phyloP scores from a whole-genome alignment of 2,329 filamentous ascomycete genomes.

The Sphaceloma murrayae region DNA sequence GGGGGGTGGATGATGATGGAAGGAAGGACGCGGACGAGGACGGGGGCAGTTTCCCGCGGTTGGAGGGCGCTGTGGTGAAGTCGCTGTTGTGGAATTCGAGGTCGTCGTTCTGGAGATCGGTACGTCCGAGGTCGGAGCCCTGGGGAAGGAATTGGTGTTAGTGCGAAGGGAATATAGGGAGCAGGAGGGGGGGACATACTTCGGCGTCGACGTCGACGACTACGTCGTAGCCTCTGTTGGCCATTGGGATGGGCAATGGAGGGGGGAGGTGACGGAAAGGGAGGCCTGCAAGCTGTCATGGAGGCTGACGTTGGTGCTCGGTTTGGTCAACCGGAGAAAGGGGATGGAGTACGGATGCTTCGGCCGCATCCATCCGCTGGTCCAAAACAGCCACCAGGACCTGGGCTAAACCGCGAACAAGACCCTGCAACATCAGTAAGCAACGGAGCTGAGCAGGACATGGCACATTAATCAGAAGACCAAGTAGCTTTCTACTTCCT shows the following conservation, averaged over 20 bases:
- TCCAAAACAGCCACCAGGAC: too few relatives aligned
- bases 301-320: too few relatives aligned
- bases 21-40: conserved; percentile 33
- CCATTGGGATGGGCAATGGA: conserved; percentile 22
- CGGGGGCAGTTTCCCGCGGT: conserved; percentile 41
- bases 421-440: too few relatives aligned
- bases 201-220: conserved; percentile 97
- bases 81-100: conserved; percentile 92
- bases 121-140: conserved; percentile 87
- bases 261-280: neutral
- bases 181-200: conserved; percentile 43
- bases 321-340: too few relatives aligned
- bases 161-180: neutral
- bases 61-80: conserved; percentile 52
- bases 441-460: too few relatives aligned
- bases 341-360: too few relatives aligned
- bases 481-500: too few relatives aligned
- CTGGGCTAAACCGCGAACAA: too few relatives aligned
- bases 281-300: conserved; percentile 7
- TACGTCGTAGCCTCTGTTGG: conserved; percentile 83
- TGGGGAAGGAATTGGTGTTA: conserved; percentile 41
- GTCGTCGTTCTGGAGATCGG: conserved; percentile 84
- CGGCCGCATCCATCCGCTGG: too few relatives aligned
- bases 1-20: conserved; percentile 21
- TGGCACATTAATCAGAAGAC: too few relatives aligned